Percentiles rank a stretch among this genome's conserved stretches.
phyloP scores from a whole-genome alignment of 768 basidiomycete species.

The Podaxis sp. region DNA sequence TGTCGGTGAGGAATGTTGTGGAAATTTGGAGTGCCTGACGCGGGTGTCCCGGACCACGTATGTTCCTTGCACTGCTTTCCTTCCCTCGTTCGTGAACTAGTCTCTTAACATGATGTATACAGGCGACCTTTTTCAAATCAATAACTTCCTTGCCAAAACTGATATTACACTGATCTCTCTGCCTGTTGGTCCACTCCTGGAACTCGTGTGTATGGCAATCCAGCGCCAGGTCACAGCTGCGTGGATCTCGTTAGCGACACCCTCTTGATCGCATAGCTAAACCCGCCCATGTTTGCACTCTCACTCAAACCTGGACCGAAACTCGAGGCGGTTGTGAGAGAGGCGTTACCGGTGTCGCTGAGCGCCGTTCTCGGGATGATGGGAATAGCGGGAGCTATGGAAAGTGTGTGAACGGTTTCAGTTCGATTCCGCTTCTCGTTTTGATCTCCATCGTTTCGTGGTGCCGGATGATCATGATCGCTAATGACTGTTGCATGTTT shows the following conservation, averaged over 20 bases:
- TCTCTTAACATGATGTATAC: not conserved
- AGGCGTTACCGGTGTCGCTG: slow-evolving; percentile 52
- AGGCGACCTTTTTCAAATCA: slow-evolving; percentile 79
- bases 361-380: slow-evolving; percentile 52
- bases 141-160: slow-evolving; percentile 71
- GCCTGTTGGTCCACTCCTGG: slow-evolving; percentile 76
- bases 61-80: slow-evolving; percentile 22
- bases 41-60: slow-evolving; percentile 65
- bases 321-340: slow-evolving; percentile 54
- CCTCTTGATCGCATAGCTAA: slow-evolving; percentile 77
- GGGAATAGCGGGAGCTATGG: slow-evolving; percentile 60
- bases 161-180: slow-evolving; percentile 79
- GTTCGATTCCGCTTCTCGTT: not conserved
- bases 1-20: slow-evolving; percentile 52
- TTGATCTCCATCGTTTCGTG: not conserved
- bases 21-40: slow-evolving; percentile 77
- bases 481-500: not conserved
- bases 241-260: slow-evolving; percentile 77
- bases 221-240: slow-evolving; percentile 71
- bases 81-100: not conserved
- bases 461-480: not conserved
- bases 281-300: slow-evolving; percentile 56
- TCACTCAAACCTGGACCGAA: slow-evolving; percentile 49
- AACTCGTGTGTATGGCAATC: slow-evolving; percentile 68
- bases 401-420: slow-evolving; percentile 43